These are phyloP conservation scores for Ganoderma lucidum DNA, from an alignment of 1,284 basidiomycete species.

Conservation along the genomic window DNA sequence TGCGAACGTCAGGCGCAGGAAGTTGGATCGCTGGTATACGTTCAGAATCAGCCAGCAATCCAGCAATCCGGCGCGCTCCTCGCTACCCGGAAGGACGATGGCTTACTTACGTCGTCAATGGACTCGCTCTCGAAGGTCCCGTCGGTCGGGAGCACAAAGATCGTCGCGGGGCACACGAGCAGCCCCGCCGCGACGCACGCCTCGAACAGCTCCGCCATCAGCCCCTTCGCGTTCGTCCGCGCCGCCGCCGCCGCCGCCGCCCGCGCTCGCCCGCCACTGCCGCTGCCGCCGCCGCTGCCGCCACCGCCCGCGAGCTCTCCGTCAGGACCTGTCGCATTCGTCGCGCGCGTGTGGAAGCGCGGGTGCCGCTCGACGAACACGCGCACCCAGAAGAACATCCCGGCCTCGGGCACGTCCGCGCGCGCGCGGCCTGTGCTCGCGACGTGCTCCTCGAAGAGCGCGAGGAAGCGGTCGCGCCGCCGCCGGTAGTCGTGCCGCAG, in stretches of 20 bases:
- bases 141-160: conserved; percentile 43
- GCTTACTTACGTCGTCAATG: conserved; percentile 39
- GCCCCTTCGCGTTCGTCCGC: conserved; percentile 44
- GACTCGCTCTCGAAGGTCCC: conserved; percentile 19
- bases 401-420: conserved; percentile 46
- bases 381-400: conserved; percentile 53
- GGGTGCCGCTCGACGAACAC: conserved; percentile 46
- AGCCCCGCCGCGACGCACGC: conserved; percentile 43
- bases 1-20: conserved; percentile 51
- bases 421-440: conserved; percentile 40
- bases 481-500: conserved; percentile 51
- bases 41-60: neutral
- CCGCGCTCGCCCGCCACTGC: neutral
- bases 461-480: conserved; percentile 51
- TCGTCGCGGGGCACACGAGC: conserved; percentile 47
- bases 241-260: conserved; percentile 10
- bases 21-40: conserved; percentile 43
- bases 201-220: conserved; percentile 52
- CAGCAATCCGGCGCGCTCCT: neutral
- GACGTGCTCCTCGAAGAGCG: conserved; percentile 42
- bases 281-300: neutral
- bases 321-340: neutral
- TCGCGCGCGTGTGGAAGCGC: conserved; percentile 31
- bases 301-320: neutral
- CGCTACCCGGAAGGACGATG: neutral